A percentile compares a stretch with the other conserved stretches of the same genome.
Conservation (phyloP, 345 rosid genomes). For the Citrus cavaleriei region DNA sequence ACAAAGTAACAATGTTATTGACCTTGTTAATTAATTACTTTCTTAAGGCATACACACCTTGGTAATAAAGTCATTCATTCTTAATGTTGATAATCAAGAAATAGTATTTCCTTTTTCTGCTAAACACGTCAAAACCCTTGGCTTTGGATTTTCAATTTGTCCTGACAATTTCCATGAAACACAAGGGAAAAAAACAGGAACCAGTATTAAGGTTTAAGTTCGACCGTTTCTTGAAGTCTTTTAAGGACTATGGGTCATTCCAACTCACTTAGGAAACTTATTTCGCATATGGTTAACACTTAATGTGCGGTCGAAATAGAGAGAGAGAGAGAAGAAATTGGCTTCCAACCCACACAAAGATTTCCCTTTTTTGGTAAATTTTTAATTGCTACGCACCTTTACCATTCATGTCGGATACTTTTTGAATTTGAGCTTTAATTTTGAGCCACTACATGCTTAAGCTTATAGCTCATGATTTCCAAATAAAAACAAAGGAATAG, state of each 20-base stretch:
- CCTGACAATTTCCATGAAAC: conserved; percentile 16
- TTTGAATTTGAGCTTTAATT: not conserved
- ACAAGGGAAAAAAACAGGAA: not conserved
- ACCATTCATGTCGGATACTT: too few species aligned
- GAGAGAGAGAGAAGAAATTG: not conserved
- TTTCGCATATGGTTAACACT: not conserved
- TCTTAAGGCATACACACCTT: not conserved
- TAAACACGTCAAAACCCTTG: conserved; percentile 14
- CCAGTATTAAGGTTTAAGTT: not conserved
- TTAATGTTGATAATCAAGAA: not conserved
- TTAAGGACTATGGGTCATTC: not conserved
- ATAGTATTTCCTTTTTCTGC: conserved; percentile 19
- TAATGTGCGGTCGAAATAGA: not conserved
- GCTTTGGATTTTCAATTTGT: conserved; percentile 4
- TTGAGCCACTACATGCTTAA: not conserved
- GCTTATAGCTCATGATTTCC: not conserved
- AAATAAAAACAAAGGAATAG: too few species aligned
- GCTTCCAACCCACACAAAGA: not conserved
- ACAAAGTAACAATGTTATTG: not conserved
- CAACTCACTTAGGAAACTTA: not conserved
- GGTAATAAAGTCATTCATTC: not conserved
- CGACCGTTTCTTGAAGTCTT: not conserved
- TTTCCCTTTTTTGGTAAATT: not conserved
- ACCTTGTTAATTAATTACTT: not conserved
- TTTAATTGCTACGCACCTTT: not conserved